Base-by-base conservation (phyloP, 257 asterid genomes). In the Haberlea rhodopensis region DNA sequence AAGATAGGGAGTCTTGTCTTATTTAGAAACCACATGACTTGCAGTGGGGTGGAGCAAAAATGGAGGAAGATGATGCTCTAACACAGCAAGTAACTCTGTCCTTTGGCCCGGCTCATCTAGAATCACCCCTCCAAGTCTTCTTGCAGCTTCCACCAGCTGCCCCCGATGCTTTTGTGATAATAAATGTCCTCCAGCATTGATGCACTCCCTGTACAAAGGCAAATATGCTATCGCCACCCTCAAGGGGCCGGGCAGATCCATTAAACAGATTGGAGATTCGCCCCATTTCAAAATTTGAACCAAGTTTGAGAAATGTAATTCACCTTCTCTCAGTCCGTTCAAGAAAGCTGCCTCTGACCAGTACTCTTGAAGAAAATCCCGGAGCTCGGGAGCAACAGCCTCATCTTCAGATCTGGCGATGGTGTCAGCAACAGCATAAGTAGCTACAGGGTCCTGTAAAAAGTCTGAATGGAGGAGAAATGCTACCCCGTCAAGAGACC, bases 381-480 rank as follows among this genome's bases (percentile, higher is more conserved):
- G 75, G 6, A 94, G 84, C 69, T 82, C 86, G 0, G 97, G 99
- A 16, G 95, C 87, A 49, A 94, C 85, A 5, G 87, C 72, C 66
- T 84, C 97, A 20, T 90, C 97, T 1, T 82, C 87, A 1, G 94
- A 84, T 63, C 74, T 75, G 0, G 97, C 96, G 22, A 90, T 94
- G 80, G 89, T 86, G 64, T 94, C 96, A 0, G 96, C 99, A 6
- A 90, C 97, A 0, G 97, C 88, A 48, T 90, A 94, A 2, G 99
- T 90, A 6, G 97, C 95, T 0, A 77, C 74, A 3, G 99, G 90
- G 49, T 90, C 95, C 2, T 90, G 95, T 1, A 94, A 69, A 62
- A 94, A 94, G 74, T 94, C 88, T 0, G 97, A 86, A 16, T 71
- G 82, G 56, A 94, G 95, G 75, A 94, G 96, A 76, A 90, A 90